phyloP scores from a whole-genome alignment of 371 early-diverging fungal species.

The Apophysomyces ossiformis region DNA sequence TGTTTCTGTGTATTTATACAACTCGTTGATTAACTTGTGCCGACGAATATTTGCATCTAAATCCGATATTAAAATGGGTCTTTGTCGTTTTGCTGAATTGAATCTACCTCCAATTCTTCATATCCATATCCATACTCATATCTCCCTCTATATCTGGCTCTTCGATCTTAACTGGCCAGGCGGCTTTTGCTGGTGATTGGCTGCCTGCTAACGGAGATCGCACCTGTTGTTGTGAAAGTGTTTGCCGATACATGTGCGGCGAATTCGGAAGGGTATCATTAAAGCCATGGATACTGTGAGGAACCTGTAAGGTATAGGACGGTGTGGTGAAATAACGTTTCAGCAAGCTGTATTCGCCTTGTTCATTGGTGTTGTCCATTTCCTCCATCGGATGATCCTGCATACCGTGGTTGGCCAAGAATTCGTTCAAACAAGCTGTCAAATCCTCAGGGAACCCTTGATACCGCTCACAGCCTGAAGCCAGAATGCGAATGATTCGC shows the following conservation, averaged over 20 bases:
- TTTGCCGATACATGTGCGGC: slow-evolving; percentile 27
- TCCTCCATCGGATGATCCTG: slow-evolving; percentile 2
- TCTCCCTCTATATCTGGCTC: slow-evolving; percentile 15
- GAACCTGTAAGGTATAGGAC: not conserved
- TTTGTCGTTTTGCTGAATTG: not conserved
- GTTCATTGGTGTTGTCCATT: not conserved
- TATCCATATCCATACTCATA: slow-evolving; percentile 18
- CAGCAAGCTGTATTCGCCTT: slow-evolving; percentile 8
- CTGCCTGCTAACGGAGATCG: slow-evolving; percentile 8
- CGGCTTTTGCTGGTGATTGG: slow-evolving; percentile 17
- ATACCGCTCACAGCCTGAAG: slow-evolving; percentile 35
- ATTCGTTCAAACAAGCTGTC: slow-evolving; percentile 44
- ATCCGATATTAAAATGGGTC: not conserved
- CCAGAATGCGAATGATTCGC: slow-evolving; percentile 43
- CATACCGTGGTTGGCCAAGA: slow-evolving; percentile 36
- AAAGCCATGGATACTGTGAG: slow-evolving; percentile 13
- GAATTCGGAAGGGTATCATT: slow-evolving; percentile 42
- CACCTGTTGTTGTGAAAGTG: slow-evolving; percentile 17
- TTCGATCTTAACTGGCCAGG: slow-evolving; percentile 26
- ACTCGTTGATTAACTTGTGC: not conserved
- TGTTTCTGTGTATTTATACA: not conserved
- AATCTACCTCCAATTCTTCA: slow-evolving; percentile 33
- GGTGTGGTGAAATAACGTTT: not conserved
- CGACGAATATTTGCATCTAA: slow-evolving; percentile 20
- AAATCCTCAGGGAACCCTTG: slow-evolving; percentile 49